Evolutionary conservation across 441 rosid genomes (phyloP).

Genomic region (Croton setiger): DNA sequence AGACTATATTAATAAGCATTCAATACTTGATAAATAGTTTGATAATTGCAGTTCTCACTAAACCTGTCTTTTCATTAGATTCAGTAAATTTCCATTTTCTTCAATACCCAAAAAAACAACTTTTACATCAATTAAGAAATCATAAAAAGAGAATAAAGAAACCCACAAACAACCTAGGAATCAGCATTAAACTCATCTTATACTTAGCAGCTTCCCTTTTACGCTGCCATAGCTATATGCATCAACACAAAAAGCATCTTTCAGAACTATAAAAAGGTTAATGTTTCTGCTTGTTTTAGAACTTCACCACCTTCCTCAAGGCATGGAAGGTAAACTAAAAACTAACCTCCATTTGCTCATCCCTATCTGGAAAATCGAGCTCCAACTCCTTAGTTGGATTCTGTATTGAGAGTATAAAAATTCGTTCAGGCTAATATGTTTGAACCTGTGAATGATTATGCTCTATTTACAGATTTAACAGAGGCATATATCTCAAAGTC

Average conservation of each 20-base stretch:
- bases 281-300: conserved; percentile 28
- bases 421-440: conserved; percentile 33
- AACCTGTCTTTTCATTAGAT: conserved; percentile 11
- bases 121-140: conserved; percentile 23
- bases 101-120: conserved; percentile 26
- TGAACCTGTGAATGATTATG: conserved; percentile 45
- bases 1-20: neutral
- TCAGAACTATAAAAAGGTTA: conserved; percentile 22
- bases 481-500: conserved; percentile 47
- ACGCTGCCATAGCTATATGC: conserved; percentile 29
- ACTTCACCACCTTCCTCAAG: conserved; percentile 37
- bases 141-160: conserved; percentile 25
- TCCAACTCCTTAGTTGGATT: conserved; percentile 58
- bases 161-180: conserved; percentile 25
- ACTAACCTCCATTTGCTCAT: conserved; percentile 60
- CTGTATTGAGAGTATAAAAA: conserved; percentile 46
- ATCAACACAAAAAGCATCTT: conserved; percentile 25
- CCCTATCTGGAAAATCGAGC: conserved; percentile 58
- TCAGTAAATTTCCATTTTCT: conserved; percentile 17
- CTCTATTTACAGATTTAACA: conserved; percentile 69
- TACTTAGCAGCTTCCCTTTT: conserved; percentile 36
- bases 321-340: conserved; percentile 51
- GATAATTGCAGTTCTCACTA: conserved; percentile 13
- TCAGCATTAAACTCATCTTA: conserved; percentile 27
- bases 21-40: conserved; percentile 3